A percentile compares a stretch with the other conserved stretches of the same genome.
Evolutionary conservation across 345 rosid genomes (phyloP).

Genomic region (rapeseed (Brassica napus)): DNA sequence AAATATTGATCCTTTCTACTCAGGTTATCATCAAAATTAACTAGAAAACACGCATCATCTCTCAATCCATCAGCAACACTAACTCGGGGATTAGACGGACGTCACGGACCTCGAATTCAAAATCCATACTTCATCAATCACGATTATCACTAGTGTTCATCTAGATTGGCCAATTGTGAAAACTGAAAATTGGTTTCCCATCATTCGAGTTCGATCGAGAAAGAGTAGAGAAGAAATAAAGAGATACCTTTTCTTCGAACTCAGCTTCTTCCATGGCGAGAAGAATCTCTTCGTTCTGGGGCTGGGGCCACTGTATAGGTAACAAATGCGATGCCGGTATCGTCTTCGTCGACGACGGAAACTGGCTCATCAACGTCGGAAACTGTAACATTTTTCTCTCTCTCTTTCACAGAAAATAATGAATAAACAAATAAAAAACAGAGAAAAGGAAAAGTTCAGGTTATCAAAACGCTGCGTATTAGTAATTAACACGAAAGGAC

Average conservation of each 20-base stretch:
- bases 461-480: constrained; percentile 14
- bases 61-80: neutral
- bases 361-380: constrained; percentile 78
- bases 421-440: neutral
- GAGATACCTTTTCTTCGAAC: constrained; percentile 67
- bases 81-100: neutral
- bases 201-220: neutral
- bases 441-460: neutral
- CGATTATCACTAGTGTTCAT: neutral
- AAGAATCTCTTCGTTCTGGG: constrained; percentile 73
- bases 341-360: constrained; percentile 60
- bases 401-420: no score
- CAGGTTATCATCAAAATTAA: neutral
- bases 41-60: neutral
- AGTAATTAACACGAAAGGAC: neutral
- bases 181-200: neutral
- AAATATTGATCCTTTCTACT: neutral
- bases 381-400: constrained; percentile 69
- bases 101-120: neutral
- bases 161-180: neutral
- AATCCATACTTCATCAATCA: neutral
- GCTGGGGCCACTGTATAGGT: constrained; percentile 75
- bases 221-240: neutral
- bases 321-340: constrained; percentile 67
- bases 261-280: constrained; percentile 91